Percentiles rank a stretch among this genome's conserved stretches.
These are phyloP conservation scores for Cornus kousa DNA, from an alignment of 148 eudicot genomes.

Conservation along the genomic window DNA sequence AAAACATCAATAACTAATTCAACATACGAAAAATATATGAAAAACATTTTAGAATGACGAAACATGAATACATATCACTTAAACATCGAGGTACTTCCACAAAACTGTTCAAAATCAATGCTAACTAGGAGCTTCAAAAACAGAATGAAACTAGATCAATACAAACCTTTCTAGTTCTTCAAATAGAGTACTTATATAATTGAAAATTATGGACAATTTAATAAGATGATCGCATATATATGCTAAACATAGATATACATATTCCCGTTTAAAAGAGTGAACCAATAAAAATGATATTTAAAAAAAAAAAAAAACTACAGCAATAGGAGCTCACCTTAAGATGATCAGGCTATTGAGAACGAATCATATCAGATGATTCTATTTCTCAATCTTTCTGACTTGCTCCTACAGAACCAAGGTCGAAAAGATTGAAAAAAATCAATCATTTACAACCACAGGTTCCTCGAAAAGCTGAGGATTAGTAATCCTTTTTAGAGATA, in stretches of 20 bases:
- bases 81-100: neutral
- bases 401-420: no score
- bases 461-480: no score
- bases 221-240: neutral
- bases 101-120: neutral
- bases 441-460: no score
- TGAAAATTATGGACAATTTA: neutral
- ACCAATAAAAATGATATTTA: neutral
- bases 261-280: neutral
- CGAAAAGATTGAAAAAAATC: no score
- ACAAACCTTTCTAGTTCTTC: neutral
- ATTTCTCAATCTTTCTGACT: no score
- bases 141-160: neutral
- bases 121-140: conserved; percentile 1
- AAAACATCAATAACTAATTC: no score
- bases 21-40: no score
- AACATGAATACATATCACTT: neutral
- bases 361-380: no score
- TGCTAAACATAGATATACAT: neutral
- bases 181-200: neutral
- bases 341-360: no score
- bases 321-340: no score
- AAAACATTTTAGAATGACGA: no score
- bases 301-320: no score
- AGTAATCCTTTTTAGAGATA: neutral